These are phyloP conservation scores for Fistulinella prunicolor DNA, from an alignment of 768 basidiomycete genomes.

Conservation along the genomic window DNA sequence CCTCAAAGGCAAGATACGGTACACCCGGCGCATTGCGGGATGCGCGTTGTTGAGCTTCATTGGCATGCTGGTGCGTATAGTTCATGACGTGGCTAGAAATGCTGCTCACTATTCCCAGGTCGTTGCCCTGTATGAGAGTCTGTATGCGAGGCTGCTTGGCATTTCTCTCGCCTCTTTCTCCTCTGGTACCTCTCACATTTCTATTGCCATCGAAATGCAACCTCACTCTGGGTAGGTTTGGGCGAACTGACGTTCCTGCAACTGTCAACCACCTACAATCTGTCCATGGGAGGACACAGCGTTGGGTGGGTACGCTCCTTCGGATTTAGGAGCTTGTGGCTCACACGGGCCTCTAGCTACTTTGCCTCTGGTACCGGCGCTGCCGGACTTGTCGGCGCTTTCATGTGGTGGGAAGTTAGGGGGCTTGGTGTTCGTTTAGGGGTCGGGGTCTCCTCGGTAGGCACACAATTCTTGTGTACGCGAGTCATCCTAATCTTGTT, in stretches of 20 bases:
- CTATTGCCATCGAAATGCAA: background rate
- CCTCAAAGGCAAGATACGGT: conserved; percentile 81
- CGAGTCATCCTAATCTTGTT: conserved; percentile 3
- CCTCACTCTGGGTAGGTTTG: conserved; percentile 52
- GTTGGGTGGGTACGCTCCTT: conserved; percentile 57
- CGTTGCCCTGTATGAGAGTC: conserved; percentile 66
- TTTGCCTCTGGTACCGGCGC: conserved; percentile 95
- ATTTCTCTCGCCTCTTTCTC: conserved; percentile 85
- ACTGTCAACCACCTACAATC: conserved; percentile 79
- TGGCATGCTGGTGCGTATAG: conserved; percentile 79
- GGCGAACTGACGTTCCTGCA: conserved; percentile 96
- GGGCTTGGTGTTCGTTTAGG: conserved; percentile 80
- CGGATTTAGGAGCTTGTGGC: background rate
- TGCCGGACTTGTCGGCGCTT: conserved; percentile 89
- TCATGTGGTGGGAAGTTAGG: conserved; percentile 92
- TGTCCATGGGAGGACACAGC: conserved; percentile 70
- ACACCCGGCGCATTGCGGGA: conserved; percentile 66
- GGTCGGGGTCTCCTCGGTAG: conserved; percentile 78
- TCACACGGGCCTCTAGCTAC: conserved; percentile 48
- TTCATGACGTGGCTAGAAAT: background rate
- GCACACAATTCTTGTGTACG: conserved; percentile 21
- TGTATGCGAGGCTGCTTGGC: conserved; percentile 72
- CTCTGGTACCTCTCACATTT: conserved; percentile 50
- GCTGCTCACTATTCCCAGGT: conserved; percentile 44
- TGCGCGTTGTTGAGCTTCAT: conserved; percentile 73